These are phyloP conservation scores for Lentinula boryana DNA, from an alignment of 768 basidiomycete genomes.

Conservation along the genomic window DNA sequence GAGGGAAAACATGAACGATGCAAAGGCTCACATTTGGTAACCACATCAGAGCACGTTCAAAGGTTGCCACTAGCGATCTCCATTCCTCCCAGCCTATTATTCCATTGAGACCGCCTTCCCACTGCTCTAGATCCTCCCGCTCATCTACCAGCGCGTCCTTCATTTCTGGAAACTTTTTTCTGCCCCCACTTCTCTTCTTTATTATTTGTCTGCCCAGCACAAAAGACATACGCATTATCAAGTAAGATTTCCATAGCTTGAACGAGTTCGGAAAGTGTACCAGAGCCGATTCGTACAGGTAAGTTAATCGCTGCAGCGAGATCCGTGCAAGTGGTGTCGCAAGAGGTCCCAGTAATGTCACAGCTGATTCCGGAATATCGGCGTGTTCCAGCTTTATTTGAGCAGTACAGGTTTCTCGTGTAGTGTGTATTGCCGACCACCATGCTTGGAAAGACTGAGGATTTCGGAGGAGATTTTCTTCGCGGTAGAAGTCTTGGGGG, in stretches of 20 bases:
- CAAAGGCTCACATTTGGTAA: constrained; percentile 65
- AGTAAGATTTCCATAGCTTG: constrained; percentile 95
- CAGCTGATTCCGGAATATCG: constrained; percentile 42
- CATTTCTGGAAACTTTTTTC: constrained; percentile 90
- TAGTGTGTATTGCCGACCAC: constrained; percentile 80
- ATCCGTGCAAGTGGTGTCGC: constrained; percentile 66
- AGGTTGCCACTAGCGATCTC: constrained; percentile 80
- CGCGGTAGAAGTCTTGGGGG: constrained; percentile 73
- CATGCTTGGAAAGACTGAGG: constrained; percentile 88
- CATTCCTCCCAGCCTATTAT: constrained; percentile 96
- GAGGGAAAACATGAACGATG: constrained; percentile 9
- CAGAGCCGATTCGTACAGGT: constrained; percentile 92
- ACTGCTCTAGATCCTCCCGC: constrained; percentile 70
- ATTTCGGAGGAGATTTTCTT: constrained; percentile 92
- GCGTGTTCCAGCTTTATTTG: constrained; percentile 52
- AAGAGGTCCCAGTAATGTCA: constrained; percentile 70
- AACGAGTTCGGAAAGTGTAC: constrained; percentile 83
- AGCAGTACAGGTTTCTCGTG: constrained; percentile 58
- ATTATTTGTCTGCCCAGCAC: constrained; percentile 72
- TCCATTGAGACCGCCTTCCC: constrained; percentile 83
- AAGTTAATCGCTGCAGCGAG: constrained; percentile 78
- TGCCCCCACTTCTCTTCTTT: constrained; percentile 78
- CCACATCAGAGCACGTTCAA: constrained; percentile 94
- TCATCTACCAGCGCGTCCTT: constrained; percentile 87
- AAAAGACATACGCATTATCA: constrained; percentile 76